Evolutionary conservation across 2,329 filamentous ascomycete species (phyloP).

Genomic region (Hypoxylon sp.): DNA sequence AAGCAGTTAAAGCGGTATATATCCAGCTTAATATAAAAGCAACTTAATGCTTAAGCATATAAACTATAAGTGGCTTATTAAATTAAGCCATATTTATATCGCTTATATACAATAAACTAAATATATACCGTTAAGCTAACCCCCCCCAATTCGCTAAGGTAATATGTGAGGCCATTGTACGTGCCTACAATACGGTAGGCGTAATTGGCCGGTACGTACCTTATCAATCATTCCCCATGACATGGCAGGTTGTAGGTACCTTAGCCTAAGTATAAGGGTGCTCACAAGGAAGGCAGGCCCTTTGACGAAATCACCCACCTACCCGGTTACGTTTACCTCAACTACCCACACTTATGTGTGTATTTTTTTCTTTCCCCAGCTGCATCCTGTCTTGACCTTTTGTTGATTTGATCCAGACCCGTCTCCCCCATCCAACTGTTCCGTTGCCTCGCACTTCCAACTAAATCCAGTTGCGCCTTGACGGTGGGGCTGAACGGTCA

Average conservation of each 20-base stretch:
- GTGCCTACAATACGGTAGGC: not conserved
- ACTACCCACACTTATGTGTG: no score
- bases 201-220: slow-evolving; percentile 14
- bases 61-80: no score
- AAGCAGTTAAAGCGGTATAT: no score
- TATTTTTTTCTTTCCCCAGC: not conserved
- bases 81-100: no score
- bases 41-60: no score
- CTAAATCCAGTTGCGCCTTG: not conserved
- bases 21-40: no score
- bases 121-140: no score
- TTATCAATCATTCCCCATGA: slow-evolving; percentile 5
- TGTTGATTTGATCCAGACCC: not conserved
- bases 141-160: no score
- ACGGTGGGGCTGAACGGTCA: not conserved
- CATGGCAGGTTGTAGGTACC: slow-evolving; percentile 12
- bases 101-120: no score
- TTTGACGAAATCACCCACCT: slow-evolving; percentile 10
- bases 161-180: no score
- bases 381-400: not conserved
- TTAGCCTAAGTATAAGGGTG: slow-evolving; percentile 29
- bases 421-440: not conserved
- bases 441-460: slow-evolving; percentile 3
- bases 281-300: slow-evolving; percentile 4
- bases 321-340: no score